Evolutionary conservation across 495 filamentous ascomycete genomes (phyloP).

Genomic region (Aspergillus heteromorphus): DNA sequence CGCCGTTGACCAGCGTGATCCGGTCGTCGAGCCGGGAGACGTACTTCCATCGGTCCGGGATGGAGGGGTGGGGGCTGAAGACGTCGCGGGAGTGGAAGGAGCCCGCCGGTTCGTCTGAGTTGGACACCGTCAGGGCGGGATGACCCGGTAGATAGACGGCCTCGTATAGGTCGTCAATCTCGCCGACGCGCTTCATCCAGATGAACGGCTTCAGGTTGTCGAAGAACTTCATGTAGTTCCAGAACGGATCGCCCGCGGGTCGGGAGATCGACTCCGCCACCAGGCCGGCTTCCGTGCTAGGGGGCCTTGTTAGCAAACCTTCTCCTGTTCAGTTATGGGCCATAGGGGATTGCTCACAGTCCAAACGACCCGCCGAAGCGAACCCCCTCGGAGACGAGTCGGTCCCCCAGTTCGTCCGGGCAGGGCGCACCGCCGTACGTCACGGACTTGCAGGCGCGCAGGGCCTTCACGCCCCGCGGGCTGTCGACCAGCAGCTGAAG

Average conservation of each 20-base stretch:
- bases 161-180: constrained; percentile 46
- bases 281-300: constrained; percentile 51
- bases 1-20: constrained; percentile 60
- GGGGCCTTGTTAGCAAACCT: constrained; percentile 4
- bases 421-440: constrained; percentile 48
- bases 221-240: constrained; percentile 49
- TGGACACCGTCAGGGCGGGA: constrained; percentile 47
- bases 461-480: constrained; percentile 37
- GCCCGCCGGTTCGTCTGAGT: constrained; percentile 45
- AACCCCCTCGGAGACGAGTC: constrained; percentile 43
- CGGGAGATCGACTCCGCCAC: constrained; percentile 46
- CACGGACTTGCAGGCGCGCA: constrained; percentile 43
- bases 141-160: constrained; percentile 48
- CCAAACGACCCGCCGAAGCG: constrained; percentile 48
- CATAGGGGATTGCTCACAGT: constrained; percentile 31
- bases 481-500: constrained; percentile 49
- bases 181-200: constrained; percentile 44
- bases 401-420: constrained; percentile 55
- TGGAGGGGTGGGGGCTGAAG: constrained; percentile 55
- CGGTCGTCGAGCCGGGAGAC: constrained; percentile 56
- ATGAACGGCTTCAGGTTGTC: constrained; percentile 41
- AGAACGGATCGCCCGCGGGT: constrained; percentile 40
- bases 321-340: background rate
- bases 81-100: constrained; percentile 57
- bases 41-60: constrained; percentile 60